Percentiles rank a stretch among this genome's conserved stretches.
Conservation (phyloP, 495 filamentous ascomycete genomes). For the Penicillium diatomitis region DNA sequence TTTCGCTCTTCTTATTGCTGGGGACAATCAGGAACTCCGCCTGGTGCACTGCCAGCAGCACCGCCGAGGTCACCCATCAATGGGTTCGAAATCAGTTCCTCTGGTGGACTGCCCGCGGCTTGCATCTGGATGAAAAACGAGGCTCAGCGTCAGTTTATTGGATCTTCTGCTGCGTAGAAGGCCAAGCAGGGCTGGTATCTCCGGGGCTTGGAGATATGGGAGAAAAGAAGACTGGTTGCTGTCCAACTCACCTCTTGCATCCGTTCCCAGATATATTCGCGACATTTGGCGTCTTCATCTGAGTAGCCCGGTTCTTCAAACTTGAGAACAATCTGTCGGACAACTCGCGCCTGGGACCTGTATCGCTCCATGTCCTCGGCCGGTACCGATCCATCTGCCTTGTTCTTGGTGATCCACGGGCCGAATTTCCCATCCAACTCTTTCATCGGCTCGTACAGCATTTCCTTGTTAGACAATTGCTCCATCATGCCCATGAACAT, state of each 20-base stretch:
- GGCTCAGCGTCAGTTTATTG: neutral
- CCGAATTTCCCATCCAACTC: slow-evolving; percentile 89
- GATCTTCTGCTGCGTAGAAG: no score
- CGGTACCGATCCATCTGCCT: slow-evolving; percentile 44
- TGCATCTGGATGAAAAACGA: slow-evolving; percentile 61
- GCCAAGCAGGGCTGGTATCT: no score
- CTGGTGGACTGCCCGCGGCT: slow-evolving; percentile 80
- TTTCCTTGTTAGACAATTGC: slow-evolving; percentile 95
- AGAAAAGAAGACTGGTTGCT: neutral
- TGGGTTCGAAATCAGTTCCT: slow-evolving; percentile 79
- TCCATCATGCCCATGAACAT: slow-evolving; percentile 98
- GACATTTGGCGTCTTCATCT: slow-evolving; percentile 70
- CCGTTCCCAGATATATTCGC: slow-evolving; percentile 88
- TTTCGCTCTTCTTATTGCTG: slow-evolving; percentile 24
- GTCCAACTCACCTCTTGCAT: slow-evolving; percentile 78
- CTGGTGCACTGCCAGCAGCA: slow-evolving; percentile 12
- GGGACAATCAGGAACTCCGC: slow-evolving; percentile 30
- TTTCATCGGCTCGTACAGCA: slow-evolving; percentile 97
- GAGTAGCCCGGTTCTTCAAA: slow-evolving; percentile 74
- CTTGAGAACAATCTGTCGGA: slow-evolving; percentile 75
- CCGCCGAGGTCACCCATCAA: slow-evolving; percentile 28
- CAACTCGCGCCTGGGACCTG: slow-evolving; percentile 70
- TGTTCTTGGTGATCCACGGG: slow-evolving; percentile 75
- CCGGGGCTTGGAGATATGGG: neutral
- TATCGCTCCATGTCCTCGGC: slow-evolving; percentile 71